Evolutionary conservation across 2,329 filamentous ascomycete species (phyloP), one percentile per base, ranked within the genome.

Genomic region (Pseudogymnoascus sp.): DNA sequence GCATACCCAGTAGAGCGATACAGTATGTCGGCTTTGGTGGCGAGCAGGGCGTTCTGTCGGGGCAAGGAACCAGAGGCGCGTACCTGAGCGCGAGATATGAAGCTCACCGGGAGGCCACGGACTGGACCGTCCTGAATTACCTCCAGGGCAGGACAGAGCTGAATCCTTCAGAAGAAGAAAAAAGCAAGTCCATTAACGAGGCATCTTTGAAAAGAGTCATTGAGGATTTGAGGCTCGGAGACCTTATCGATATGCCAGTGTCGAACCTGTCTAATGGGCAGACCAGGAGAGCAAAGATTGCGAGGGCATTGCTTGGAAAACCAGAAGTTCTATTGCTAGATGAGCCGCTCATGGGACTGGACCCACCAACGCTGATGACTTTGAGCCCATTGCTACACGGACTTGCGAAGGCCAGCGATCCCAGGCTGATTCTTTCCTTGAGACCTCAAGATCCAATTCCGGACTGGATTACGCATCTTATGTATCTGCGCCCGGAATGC

Each of bases 331-430:
- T 99, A 66, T 80, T 97, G 62, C 80, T 96, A 2, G 95, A 99
- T 75, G 93, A 96, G 70, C 93, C 95, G 1, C 97, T 97, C 72
- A 96, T 97, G 90, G 93, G 95, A 0, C 80, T 99, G 14, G 95
- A 97, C 74, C 95, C 93, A 12, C 87, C 87, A 5, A 96, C 92
- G 0, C 83, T 90, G 11, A 80, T 83, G 11, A 83, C 83, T 1
- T 77, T 97, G 68, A 93, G 89, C 42, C 80, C 82, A 0, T 79
- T 97, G 57, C 78, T 97, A 21, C 78, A 85, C 67, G 80, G 80
- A 0, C 77, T 97, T 63, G 89, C 91, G 0, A 80, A 83, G 64
- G 82, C 81, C 60, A 83, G 83, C 12, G 81, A 79, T 5, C 93
- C 92, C 0, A 82, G 91, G 34, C 78, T 97, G 23, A 79, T 97